Evolutionary conservation across 2,329 filamentous ascomycete genomes (phyloP), one percentile per base, ranked within the genome.

Genomic region (Sporothrix luriei): DNA sequence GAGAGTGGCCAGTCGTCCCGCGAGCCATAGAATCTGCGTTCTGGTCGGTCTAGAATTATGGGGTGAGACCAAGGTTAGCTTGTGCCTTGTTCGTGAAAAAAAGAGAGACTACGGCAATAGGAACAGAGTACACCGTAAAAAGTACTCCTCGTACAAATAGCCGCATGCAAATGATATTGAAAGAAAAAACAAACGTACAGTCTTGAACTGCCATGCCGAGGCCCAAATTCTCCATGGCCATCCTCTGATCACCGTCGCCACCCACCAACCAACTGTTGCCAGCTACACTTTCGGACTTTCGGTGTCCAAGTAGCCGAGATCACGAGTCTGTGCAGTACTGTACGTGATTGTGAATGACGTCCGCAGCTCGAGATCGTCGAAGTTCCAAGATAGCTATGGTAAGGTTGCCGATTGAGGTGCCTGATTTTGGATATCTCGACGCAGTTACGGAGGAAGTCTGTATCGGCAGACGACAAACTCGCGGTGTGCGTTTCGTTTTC

Each of bases 1-100:
- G 61, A 67, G 4, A 52, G 57, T 6, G 64, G 49, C 70, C 70
- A 71, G 19, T 33, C 59, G 24, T 64, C 33, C 10, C 46, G 46
- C 7, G 55, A 7, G 14, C 62, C 67, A n/a, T 66, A 55, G 33
- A 29, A 64, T 5, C 40, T 38, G 49, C 40, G 65, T 40, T 57
- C 9, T 38, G 55, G 55, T 6, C n/a, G 33, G 55, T 61, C 55
- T 61, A 43, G n/a, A 43, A 7, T 7, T 19, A 33, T 55, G 55
- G 19, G 19, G 38, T 14, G n/a, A 16, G 3, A n/a, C 19, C 51
- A 48, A 57, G 40, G 26, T 59, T 48, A 54, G 48, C 40, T 38
- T 64, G 43, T 48, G 43, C 14, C 24, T 29, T 14, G 26, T 29
- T 33, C 52, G 49, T 26, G 21, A 52, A 52, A 11, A 33, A 19